Evolutionary conservation across 176 grass and related monocot species (phyloP).

Genomic region (Aegilops tauschii): DNA sequence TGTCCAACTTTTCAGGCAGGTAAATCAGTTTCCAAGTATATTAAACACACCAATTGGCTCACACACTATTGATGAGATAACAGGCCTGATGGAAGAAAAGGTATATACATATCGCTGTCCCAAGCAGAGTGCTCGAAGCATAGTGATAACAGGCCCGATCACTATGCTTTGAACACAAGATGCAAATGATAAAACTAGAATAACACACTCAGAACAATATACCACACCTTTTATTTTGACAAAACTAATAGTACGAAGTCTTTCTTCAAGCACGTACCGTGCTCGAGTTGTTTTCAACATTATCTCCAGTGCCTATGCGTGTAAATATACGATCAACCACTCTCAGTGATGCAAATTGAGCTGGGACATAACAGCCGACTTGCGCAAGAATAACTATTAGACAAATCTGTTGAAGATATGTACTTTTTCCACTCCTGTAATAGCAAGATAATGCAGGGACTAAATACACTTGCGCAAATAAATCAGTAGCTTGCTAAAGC

Average conservation of each 20-base stretch:
- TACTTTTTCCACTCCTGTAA: conserved; percentile 96
- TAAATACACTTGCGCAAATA: conserved; percentile 32
- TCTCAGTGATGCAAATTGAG: conserved; percentile 92
- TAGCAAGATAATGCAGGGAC: conserved; percentile 25
- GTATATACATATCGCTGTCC: background rate
- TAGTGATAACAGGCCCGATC: too few species aligned
- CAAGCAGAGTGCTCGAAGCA: background rate
- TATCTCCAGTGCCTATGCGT: conserved; percentile 79
- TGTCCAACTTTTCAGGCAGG: background rate
- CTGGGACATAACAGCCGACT: conserved; percentile 90
- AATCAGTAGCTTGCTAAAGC: conserved; percentile 8
- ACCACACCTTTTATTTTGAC: background rate
- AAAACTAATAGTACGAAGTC: background rate
- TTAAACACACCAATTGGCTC: conserved; percentile 2
- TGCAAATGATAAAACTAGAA: conserved; percentile 7
- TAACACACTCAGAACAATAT: background rate
- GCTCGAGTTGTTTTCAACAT: conserved; percentile 91
- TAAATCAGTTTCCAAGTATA: background rate
- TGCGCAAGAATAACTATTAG: conserved; percentile 91
- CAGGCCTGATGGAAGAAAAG: background rate
- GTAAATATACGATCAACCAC: conserved; percentile 88
- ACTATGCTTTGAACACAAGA: background rate
- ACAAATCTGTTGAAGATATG: conserved; percentile 99
- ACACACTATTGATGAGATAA: conserved; percentile 3
- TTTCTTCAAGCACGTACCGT: conserved; percentile 52